Evolutionary conservation across 768 basidiomycete genomes (phyloP).

Genomic region (Podaxis sp.): DNA sequence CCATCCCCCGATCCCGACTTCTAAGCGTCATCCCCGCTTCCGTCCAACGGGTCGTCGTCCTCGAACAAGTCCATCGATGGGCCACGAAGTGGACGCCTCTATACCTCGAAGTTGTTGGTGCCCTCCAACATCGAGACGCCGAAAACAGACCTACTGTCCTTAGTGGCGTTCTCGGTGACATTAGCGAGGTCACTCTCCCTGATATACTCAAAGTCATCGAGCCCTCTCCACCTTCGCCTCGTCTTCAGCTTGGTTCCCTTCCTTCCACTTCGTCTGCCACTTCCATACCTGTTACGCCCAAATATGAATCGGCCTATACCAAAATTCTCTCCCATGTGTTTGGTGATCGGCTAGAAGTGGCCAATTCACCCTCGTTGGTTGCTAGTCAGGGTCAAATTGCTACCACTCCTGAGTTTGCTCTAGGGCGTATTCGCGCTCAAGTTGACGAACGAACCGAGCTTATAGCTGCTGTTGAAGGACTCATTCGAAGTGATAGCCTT

Average conservation of each 20-base stretch:
- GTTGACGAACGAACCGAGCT: conserved; percentile 74
- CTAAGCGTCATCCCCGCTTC: conserved; percentile 58
- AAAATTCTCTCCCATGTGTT: conserved; percentile 85
- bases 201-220: conserved; percentile 56
- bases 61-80: conserved; percentile 79
- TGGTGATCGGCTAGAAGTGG: conserved; percentile 72
- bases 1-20: conserved; percentile 62
- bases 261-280: conserved; percentile 27
- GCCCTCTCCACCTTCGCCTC: conserved; percentile 33
- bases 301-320: conserved; percentile 89
- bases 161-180: conserved; percentile 60
- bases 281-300: conserved; percentile 66
- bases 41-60: conserved; percentile 67
- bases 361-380: conserved; percentile 80
- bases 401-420: conserved; percentile 92
- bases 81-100: conserved; percentile 85
- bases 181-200: conserved; percentile 31
- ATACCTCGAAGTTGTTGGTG: conserved; percentile 77
- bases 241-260: conserved; percentile 48
- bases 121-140: conserved; percentile 58
- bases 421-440: conserved; percentile 86
- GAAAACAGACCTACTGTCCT: conserved; percentile 54
- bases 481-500: conserved; percentile 53
- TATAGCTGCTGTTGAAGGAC: conserved; percentile 56
- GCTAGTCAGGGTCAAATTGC: conserved; percentile 68